Percentiles rank a stretch among this genome's conserved stretches.
Evolutionary conservation across 306 rosid species (phyloP).

Genomic region (Medicago arabica): DNA sequence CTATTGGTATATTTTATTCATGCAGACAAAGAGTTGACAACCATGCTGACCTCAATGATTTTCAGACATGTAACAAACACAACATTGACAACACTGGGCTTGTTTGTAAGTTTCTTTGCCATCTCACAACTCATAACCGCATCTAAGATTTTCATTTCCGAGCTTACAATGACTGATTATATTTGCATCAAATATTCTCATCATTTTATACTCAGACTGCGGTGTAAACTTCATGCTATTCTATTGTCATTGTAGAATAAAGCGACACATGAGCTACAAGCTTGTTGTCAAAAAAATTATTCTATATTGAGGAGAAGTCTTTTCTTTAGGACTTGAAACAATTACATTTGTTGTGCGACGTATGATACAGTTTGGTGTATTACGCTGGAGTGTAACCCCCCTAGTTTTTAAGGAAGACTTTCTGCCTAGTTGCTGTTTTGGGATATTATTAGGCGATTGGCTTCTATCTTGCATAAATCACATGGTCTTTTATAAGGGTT

Average conservation of each 20-base stretch:
- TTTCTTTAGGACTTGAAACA: slow-evolving; percentile 38
- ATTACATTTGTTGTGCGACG: slow-evolving; percentile 5
- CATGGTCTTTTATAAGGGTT: neutral
- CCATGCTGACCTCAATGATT: slow-evolving; percentile 68
- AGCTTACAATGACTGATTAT: neutral
- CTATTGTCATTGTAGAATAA: slow-evolving; percentile 14
- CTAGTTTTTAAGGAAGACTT: neutral
- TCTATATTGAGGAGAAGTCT: slow-evolving; percentile 30
- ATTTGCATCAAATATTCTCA: slow-evolving; percentile 31
- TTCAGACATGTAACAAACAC: slow-evolving; percentile 76
- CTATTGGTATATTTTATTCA: slow-evolving; percentile 28
- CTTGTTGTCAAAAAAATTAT: slow-evolving; percentile 6
- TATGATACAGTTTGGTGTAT: slow-evolving; percentile 9
- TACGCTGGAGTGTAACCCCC: slow-evolving; percentile 2
- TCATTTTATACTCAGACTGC: neutral
- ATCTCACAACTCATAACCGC: slow-evolving; percentile 11
- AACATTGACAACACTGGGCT: slow-evolving; percentile 94
- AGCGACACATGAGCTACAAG: neutral
- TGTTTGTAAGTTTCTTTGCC: slow-evolving; percentile 70
- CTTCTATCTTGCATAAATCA: neutral
- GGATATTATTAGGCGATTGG: neutral
- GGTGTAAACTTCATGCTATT: slow-evolving; percentile 19
- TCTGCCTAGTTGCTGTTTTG: slow-evolving; percentile 15
- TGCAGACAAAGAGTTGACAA: slow-evolving; percentile 79
- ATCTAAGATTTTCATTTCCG: slow-evolving; percentile 6